Evolutionary conservation across 2,329 filamentous ascomycete species (phyloP), one percentile per base, ranked within the genome.

Genomic region (Ceratocystis destructans): DNA sequence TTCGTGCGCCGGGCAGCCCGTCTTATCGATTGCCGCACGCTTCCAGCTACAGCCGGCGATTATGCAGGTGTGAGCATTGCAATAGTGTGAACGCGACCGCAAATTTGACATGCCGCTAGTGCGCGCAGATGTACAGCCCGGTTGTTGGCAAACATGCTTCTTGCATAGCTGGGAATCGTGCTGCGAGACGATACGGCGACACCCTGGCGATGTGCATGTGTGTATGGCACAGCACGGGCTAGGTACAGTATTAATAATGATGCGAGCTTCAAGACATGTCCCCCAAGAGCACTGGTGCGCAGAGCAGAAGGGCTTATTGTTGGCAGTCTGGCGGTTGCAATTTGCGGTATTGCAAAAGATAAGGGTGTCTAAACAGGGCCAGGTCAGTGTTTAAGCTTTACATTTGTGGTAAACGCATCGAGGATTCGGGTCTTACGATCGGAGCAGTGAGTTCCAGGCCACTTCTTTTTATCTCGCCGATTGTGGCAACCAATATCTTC

Each of bases 401-500:
- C 12, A 20, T 55, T 20, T 48, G 45, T 17, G 20, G 5, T 20
- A 45, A 20, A 46, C 15, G 15, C 8, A 57, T n/a, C 15, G 45
- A 20, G 20, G 20, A 48, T 17, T 48, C 45, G 45, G 45, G 17
- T 17, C 64, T 65, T 61, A 65, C 64, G 66, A 7, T 61, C 25
- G 1, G 7, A 41, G 28, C 64, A 68, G 50, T 59, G 62, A 4
- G 44, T 48, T 3, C 46, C 61, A 1, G 48, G 48, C 6, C 62
- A 44, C 12, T 50, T 37, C 8, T 33, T 37, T 10, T 31, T 37
- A 25, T 67, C 61, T 20, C 64, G 64, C 28, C 53, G 45, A 5
- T 20, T 22, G 50, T 57, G 66, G 6, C 66, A 70, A 0, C 28
- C 53, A 1, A 74, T 57, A 12, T 62, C 62, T n/a, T 63, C 59